Evolutionary conservation across 495 filamentous ascomycete species (phyloP).

Genomic region (Melanomma pulvis-pyrius): DNA sequence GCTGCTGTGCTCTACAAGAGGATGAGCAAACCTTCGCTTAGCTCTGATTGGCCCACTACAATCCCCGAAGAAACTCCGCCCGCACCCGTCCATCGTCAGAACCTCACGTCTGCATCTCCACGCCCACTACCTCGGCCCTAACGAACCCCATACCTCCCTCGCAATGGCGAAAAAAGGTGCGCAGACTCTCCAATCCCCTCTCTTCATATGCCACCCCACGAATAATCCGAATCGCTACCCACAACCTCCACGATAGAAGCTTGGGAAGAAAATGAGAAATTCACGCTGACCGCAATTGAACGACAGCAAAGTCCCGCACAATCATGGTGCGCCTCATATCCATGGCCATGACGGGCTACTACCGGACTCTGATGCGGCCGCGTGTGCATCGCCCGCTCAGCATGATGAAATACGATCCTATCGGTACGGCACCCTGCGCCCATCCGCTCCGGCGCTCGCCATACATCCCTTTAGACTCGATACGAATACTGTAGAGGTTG

Average conservation of each 20-base stretch:
- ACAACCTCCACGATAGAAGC: background rate
- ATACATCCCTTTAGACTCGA: no score
- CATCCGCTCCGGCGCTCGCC: background rate
- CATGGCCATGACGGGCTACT: conserved; percentile 99
- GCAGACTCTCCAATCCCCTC: background rate
- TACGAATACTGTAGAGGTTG: background rate
- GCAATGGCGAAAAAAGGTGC: conserved; percentile 20
- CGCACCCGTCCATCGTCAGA: background rate
- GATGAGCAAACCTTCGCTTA: no score
- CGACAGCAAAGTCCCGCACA: conserved; percentile 84
- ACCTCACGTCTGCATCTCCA: background rate
- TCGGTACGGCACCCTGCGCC: conserved; percentile 66
- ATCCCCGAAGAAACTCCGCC: conserved; percentile 9
- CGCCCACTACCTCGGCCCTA: background rate
- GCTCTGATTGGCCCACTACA: background rate
- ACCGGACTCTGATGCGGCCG: conserved; percentile 83
- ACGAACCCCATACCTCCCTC: background rate
- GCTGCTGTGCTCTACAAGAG: no score
- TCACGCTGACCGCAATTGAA: background rate
- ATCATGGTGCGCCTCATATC: conserved; percentile 92
- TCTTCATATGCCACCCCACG: background rate
- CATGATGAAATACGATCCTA: conserved; percentile 99
- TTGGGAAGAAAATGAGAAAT: conserved; percentile 16
- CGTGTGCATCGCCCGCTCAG: conserved; percentile 80
- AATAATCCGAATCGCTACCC: background rate